Conservation (phyloP, 352 stramenopile species). For the Phytophthora ramorum region DNA sequence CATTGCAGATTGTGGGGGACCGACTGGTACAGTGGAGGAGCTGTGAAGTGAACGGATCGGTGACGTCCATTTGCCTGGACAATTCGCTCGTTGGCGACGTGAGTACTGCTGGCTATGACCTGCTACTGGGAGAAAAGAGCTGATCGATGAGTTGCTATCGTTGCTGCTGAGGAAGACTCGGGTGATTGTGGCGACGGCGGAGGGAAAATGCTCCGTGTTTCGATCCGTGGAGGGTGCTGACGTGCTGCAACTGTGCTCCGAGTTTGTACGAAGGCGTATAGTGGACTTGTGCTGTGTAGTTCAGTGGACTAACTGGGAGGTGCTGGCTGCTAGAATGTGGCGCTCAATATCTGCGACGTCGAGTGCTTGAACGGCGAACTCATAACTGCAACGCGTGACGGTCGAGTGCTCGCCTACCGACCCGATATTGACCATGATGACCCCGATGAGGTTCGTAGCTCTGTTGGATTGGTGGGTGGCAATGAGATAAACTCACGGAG, state of each 20-base stretch:
- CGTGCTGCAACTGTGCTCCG: slow-evolving; percentile 57
- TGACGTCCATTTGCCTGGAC: slow-evolving; percentile 76
- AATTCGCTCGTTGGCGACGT: slow-evolving; percentile 44
- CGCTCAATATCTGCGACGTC: slow-evolving; percentile 75
- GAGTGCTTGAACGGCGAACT: slow-evolving; percentile 59
- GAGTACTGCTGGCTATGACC: slow-evolving; percentile 12
- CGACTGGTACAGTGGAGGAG: slow-evolving; percentile 62
- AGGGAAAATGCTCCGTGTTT: slow-evolving; percentile 74
- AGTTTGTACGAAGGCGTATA: slow-evolving; percentile 63
- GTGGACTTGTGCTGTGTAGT: not conserved
- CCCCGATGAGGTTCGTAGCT: slow-evolving; percentile 23
- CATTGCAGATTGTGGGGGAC: slow-evolving; percentile 51
- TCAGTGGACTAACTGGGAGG: slow-evolving; percentile 3
- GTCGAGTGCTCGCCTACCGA: slow-evolving; percentile 62
- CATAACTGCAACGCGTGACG: slow-evolving; percentile 70
- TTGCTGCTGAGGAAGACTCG: slow-evolving; percentile 40
- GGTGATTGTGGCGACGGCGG: slow-evolving; percentile 78
- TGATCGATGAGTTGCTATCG: not conserved
- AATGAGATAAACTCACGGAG: not conserved
- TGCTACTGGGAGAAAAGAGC: not conserved
- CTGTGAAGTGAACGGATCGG: slow-evolving; percentile 69
- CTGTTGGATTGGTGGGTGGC: not conserved
- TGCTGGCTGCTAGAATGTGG: slow-evolving; percentile 51
- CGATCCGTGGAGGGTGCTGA: slow-evolving; percentile 56
- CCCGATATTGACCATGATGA: slow-evolving; percentile 25